Conservation (phyloP, 2,329 filamentous ascomycete species). For the Microdochium bolleyi region DNA sequence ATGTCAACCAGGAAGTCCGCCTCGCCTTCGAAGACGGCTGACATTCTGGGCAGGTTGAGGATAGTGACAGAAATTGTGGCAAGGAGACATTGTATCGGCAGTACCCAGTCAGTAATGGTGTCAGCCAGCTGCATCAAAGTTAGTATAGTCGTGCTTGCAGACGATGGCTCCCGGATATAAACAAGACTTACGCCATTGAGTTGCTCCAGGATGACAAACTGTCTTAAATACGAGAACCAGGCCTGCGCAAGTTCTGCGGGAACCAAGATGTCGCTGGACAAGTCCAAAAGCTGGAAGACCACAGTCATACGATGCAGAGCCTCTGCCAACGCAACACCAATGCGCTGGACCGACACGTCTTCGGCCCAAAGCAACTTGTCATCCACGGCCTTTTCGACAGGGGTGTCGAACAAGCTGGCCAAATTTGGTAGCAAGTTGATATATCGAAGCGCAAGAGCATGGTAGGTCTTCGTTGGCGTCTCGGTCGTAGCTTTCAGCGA, state of each 20-base stretch:
- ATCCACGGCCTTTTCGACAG: slow-evolving; percentile 39
- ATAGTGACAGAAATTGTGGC: slow-evolving; percentile 65
- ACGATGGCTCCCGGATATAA: background rate
- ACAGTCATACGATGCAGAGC: slow-evolving; percentile 66
- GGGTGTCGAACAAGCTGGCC: slow-evolving; percentile 39
- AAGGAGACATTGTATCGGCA: slow-evolving; percentile 61
- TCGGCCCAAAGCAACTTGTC: slow-evolving; percentile 28
- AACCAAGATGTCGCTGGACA: slow-evolving; percentile 44
- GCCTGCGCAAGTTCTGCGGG: slow-evolving; percentile 50
- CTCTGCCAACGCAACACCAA: slow-evolving; percentile 44
- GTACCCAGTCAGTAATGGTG: slow-evolving; percentile 39
- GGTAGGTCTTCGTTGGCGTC: slow-evolving; percentile 26
- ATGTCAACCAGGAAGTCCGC: slow-evolving; percentile 31
- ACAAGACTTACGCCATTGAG: slow-evolving; percentile 43
- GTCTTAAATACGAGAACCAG: slow-evolving; percentile 70
- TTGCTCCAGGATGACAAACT: slow-evolving; percentile 61
- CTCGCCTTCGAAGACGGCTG: slow-evolving; percentile 45
- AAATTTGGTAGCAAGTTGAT: slow-evolving; percentile 36
- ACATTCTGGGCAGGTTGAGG: slow-evolving; percentile 55
- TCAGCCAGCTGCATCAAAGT: slow-evolving; percentile 22
- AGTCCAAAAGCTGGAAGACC: slow-evolving; percentile 61
- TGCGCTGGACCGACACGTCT: slow-evolving; percentile 15
- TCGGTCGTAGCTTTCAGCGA: slow-evolving; percentile 14
- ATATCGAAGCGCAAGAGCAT: slow-evolving; percentile 39
- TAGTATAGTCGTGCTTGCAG: slow-evolving; percentile 1